phyloP scores from a whole-genome alignment of 345 rosid genomes.

The Eucalyptus regnans region DNA sequence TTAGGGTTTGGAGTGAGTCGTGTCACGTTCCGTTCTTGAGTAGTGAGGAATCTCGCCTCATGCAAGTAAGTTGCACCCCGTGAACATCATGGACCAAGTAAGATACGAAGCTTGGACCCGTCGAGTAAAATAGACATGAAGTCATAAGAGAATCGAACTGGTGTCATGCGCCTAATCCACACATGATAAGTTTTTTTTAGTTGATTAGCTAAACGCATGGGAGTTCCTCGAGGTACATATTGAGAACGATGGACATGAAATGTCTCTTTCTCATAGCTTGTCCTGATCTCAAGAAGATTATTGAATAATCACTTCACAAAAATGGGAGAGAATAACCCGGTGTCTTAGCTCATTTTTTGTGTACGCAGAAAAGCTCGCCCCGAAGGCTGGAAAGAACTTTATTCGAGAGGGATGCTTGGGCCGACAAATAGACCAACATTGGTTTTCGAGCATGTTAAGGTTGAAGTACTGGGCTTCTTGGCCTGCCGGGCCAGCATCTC shows the following conservation, averaged over 20 bases:
- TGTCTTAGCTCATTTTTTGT: background rate
- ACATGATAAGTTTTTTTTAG: background rate
- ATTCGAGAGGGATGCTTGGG: background rate
- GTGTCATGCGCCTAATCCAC: background rate
- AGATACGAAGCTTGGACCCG: rapidly evolving
- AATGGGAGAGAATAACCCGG: background rate
- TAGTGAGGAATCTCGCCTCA: background rate
- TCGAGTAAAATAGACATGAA: background rate
- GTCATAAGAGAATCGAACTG: rapidly evolving
- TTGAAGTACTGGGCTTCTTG: background rate
- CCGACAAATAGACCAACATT: background rate
- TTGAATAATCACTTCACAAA: background rate
- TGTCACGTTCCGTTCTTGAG: rapidly evolving
- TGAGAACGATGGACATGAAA: background rate
- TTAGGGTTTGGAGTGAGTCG: background rate
- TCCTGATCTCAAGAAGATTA: background rate
- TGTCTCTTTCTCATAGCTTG: background rate
- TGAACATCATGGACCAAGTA: background rate
- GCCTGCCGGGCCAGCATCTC: background rate
- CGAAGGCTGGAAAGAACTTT: background rate
- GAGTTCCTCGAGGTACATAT: background rate
- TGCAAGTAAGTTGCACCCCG: background rate
- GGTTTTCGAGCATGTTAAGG: background rate
- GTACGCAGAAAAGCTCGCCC: background rate
- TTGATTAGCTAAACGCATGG: rapidly evolving